A percentile compares a stretch with the other conserved stretches of the same genome.
phyloP scores from a whole-genome alignment of 768 basidiomycete genomes.

The Suillus ampliporus region DNA sequence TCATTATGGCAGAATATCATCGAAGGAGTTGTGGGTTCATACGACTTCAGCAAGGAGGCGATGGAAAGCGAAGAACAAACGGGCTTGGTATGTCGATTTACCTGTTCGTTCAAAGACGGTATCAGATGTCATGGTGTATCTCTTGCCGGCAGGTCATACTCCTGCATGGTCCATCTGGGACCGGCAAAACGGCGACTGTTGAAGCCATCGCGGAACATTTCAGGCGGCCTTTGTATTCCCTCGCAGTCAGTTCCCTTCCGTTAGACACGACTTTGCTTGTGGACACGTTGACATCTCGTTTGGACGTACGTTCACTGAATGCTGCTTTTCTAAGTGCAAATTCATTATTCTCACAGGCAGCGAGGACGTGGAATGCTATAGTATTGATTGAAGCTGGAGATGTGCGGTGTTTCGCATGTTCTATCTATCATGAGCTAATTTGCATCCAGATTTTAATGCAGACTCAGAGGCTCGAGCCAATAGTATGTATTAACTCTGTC shows the following conservation, averaged over 20 bases:
- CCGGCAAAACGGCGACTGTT: constrained; percentile 77
- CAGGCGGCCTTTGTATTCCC: constrained; percentile 1
- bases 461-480: constrained; percentile 4
- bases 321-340: neutral
- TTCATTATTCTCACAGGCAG: neutral
- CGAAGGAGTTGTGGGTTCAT: constrained; percentile 4
- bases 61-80: neutral
- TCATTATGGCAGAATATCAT: neutral
- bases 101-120: neutral
- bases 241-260: neutral
- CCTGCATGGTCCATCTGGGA: constrained; percentile 95
- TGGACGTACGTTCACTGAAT: neutral
- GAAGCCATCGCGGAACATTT: constrained; percentile 6
- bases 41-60: constrained; percentile 1
- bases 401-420: neutral
- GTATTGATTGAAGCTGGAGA: constrained; percentile 5
- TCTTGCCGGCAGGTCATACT: constrained; percentile 69
- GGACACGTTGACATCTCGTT: constrained; percentile 4
- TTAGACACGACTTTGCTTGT: neutral
- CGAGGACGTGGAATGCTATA: constrained; percentile 1
- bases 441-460: constrained; percentile 3
- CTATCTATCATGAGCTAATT: neutral
- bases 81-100: constrained; percentile 1
- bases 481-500: neutral
- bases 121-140: neutral